Percentiles rank a stretch among this genome's conserved stretches.
Conservation (phyloP, 306 rosid species). For the Rubus idaeus region DNA sequence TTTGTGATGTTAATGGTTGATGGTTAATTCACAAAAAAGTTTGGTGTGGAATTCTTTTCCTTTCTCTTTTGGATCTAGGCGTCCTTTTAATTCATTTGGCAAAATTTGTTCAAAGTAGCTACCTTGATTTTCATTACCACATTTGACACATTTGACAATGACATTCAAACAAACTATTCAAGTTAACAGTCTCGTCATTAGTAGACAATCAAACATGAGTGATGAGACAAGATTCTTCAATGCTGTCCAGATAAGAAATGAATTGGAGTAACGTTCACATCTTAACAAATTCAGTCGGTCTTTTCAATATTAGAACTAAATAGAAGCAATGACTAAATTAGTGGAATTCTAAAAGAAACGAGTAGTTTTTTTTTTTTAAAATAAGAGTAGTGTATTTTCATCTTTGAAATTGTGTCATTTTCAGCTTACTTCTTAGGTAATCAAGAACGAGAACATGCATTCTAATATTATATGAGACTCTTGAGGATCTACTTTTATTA, state of each 20-base stretch:
- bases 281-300: background rate
- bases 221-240: conserved; percentile 23
- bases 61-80: background rate
- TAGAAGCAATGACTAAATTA: too few relatives aligned
- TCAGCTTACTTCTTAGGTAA: too few relatives aligned
- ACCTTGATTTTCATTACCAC: conserved; percentile 29
- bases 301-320: too few relatives aligned
- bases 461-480: too few relatives aligned
- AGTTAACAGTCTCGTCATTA: conserved; percentile 30
- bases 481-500: too few relatives aligned
- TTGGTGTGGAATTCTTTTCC: background rate
- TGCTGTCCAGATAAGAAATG: conserved; percentile 1
- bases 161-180: conserved; percentile 31
- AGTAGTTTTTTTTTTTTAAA: too few relatives aligned
- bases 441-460: too few relatives aligned
- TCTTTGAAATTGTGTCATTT: too few relatives aligned
- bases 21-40: too few relatives aligned
- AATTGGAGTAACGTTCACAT: conserved; percentile 13
- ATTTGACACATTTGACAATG: conserved; percentile 38
- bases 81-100: background rate
- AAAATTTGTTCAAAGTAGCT: conserved; percentile 29
- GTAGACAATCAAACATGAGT: conserved; percentile 31
- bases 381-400: too few relatives aligned
- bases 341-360: too few relatives aligned
- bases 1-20: too few relatives aligned